Conservation (phyloP, 1,284 basidiomycete genomes). For the Vanrija sp. region DNA sequence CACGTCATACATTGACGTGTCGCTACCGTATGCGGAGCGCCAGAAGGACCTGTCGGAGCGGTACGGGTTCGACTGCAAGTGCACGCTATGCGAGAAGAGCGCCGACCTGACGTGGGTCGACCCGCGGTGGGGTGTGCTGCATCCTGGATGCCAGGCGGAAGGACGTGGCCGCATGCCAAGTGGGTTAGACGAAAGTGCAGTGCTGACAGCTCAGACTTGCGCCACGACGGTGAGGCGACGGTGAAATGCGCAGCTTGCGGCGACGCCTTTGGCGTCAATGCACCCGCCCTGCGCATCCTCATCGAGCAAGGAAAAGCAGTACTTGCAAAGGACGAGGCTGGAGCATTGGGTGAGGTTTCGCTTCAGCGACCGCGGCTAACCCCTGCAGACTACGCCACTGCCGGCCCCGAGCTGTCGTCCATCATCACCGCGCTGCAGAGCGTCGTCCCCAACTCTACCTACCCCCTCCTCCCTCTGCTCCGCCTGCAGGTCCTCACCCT, state of each 20-base stretch:
- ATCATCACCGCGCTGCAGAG: conserved; percentile 48
- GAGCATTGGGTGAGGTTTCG: conserved; percentile 50
- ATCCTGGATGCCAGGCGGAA: conserved; percentile 22
- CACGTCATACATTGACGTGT: conserved; percentile 82
- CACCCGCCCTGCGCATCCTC: conserved; percentile 55
- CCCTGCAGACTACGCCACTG: conserved; percentile 48
- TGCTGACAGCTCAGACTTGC: conserved; percentile 10
- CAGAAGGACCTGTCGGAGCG: conserved; percentile 62
- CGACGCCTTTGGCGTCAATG: conserved; percentile 54
- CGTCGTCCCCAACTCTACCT: conserved; percentile 54
- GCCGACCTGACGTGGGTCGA: conserved; percentile 52
- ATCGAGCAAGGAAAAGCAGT: conserved; percentile 64
- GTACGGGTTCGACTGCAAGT: conserved; percentile 77
- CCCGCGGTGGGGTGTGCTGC: conserved; percentile 58
- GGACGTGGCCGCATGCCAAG: conserved; percentile 27
- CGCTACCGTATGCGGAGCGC: conserved; percentile 60
- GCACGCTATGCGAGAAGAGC: conserved; percentile 56
- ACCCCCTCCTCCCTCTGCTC: conserved; percentile 71
- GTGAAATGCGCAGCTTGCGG: conserved; percentile 52
- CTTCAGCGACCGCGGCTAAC: too few relatives aligned
- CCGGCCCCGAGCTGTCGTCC: conserved; percentile 61
- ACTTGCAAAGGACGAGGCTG: conserved; percentile 62
- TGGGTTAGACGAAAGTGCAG: too few relatives aligned
- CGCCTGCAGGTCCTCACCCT: conserved; percentile 56
- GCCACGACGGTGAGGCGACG: background rate